Evolutionary conservation across 805 yeast genomes (phyloP), one percentile per base, ranked within the genome.

Genomic region (Kodamaea fukazawae): DNA sequence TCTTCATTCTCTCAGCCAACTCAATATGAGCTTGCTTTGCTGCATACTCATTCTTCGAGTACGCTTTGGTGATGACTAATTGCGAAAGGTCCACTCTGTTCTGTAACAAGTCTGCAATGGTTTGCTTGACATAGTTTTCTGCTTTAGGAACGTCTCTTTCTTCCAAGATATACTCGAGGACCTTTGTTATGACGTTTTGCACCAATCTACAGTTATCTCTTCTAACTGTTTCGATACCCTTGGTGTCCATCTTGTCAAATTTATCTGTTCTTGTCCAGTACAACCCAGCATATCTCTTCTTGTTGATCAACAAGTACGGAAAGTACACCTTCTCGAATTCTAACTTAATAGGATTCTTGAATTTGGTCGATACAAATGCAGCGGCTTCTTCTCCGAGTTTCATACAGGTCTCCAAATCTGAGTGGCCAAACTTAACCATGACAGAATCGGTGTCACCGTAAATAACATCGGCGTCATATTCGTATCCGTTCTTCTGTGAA

Each of bases 401-500:
- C 99, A 93, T 95, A 49, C 96, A 86, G 22, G 84, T 84, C 40
- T 73, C 81, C 46, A 91, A 61, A 55, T 88, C 95, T 7, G 71
- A 68, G 23, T 81, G 78, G 2, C 99, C 99, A 67, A 93, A 93
- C 57, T 88, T 90, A 32, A 93, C 96, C 99, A 93, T 95, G 12
- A 93, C 99, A 7, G 99, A 95, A 75, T 93, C 99, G 0, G 99
- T 93, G 63, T 93, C 99, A 71, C 99, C 99, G 58, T 93, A 93
- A 29, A 93, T 83, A 45, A 93, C 99, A 49, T 83, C 77, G 0
- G 98, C 82, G 65, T 93, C 95, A 56, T 74, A 81, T n/a, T 76
- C 73, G 53, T 72, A 83, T 1, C 98, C 98, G 60, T 91, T 88
- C 41, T 76, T 78, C n/a, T 79, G 82, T 8, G 79, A 75, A 56